Conservation (phyloP, 768 basidiomycete species). For the Lactarius quietus region DNA sequence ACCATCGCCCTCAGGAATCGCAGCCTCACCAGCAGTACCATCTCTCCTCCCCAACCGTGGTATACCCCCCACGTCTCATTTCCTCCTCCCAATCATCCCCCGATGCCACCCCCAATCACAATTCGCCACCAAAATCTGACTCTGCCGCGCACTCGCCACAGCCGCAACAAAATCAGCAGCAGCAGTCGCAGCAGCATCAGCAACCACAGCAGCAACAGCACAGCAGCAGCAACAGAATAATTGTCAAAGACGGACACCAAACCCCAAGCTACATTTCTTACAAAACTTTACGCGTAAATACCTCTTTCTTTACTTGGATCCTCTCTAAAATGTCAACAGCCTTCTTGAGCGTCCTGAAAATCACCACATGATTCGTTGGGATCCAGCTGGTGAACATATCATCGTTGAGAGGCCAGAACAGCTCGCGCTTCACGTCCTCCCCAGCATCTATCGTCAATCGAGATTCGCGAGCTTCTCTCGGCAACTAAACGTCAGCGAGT, state of each 20-base stretch:
- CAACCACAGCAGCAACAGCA: slow-evolving; percentile 6
- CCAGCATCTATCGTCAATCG: slow-evolving; percentile 92
- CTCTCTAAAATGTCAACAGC: slow-evolving; percentile 37
- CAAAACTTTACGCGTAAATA: slow-evolving; percentile 91
- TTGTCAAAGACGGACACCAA: slow-evolving; percentile 27
- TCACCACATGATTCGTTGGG: slow-evolving; percentile 97
- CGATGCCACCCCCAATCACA: slow-evolving; percentile 21
- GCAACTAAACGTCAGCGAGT: slow-evolving; percentile 76
- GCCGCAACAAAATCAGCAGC: slow-evolving; percentile 14
- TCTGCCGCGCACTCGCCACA: slow-evolving; percentile 21
- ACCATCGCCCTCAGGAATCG: slow-evolving; percentile 21
- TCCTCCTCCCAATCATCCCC: slow-evolving; percentile 25
- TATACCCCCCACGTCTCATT: slow-evolving; percentile 23
- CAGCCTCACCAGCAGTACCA: slow-evolving; percentile 22
- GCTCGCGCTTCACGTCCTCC: slow-evolving; percentile 89
- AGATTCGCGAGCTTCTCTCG: slow-evolving; percentile 96
- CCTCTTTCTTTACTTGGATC: neutral
- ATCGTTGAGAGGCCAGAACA: slow-evolving; percentile 94
- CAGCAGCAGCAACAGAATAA: slow-evolving; percentile 10
- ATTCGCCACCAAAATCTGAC: slow-evolving; percentile 25
- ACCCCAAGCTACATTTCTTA: slow-evolving; percentile 68
- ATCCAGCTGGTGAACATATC: slow-evolving; percentile 89
- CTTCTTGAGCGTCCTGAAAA: slow-evolving; percentile 89
- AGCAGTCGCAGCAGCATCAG: slow-evolving; percentile 2
- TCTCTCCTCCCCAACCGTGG: slow-evolving; percentile 20